A percentile compares a stretch with the other conserved stretches of the same genome.
Conservation (phyloP, 306 rosid species). For the Trifolium fragiferum region DNA sequence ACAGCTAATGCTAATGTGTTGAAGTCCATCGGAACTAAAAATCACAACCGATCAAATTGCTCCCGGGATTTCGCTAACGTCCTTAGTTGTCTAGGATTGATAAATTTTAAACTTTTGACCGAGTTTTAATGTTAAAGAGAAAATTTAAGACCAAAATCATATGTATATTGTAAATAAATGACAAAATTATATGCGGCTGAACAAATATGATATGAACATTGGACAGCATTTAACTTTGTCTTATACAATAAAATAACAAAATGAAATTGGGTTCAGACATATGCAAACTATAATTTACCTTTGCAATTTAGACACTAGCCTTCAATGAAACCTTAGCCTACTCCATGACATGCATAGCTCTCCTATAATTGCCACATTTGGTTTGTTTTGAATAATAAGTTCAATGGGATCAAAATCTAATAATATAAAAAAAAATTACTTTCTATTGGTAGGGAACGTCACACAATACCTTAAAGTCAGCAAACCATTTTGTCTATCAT, state of each 20-base stretch:
- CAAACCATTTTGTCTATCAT: neutral
- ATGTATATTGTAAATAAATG: neutral
- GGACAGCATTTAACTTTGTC: neutral
- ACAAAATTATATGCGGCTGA: neutral
- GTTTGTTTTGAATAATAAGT: neutral
- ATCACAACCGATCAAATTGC: neutral
- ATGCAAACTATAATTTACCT: conserved; percentile 8
- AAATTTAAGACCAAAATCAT: neutral
- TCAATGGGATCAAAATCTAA: neutral
- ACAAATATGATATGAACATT: neutral
- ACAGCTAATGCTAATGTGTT: neutral
- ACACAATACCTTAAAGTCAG: neutral
- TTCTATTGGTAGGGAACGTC: neutral
- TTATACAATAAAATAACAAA: neutral
- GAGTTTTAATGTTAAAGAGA: neutral
- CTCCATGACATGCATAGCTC: neutral
- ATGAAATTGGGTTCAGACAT: conserved; percentile 3
- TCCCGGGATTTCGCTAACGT: neutral
- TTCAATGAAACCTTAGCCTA: neutral
- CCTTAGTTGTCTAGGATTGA: conserved; percentile 10
- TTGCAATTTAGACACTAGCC: neutral
- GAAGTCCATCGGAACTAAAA: neutral
- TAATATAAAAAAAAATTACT: too few relatives aligned
- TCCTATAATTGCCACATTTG: neutral
- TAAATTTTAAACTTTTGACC: conserved; percentile 3